Percentiles rank a stretch among this genome's conserved stretches.
These are phyloP conservation scores for Coniochaeta prunicola DNA, from an alignment of 2,329 filamentous ascomycete species.

Conservation along the genomic window DNA sequence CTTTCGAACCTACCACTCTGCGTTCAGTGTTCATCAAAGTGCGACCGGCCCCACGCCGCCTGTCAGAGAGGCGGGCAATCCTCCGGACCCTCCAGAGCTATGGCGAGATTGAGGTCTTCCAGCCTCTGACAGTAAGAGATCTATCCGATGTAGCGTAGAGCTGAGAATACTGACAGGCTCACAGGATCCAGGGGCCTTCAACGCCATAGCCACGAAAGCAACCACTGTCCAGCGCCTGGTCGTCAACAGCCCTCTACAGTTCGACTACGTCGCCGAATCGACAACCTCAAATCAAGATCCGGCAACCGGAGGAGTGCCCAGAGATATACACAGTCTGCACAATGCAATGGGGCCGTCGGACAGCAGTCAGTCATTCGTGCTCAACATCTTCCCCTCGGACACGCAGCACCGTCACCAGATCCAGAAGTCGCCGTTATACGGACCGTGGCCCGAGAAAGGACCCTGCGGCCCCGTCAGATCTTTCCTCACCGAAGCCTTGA, in stretches of 20 bases:
- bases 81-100: constrained; percentile 42
- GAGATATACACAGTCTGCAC: neutral
- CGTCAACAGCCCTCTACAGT: constrained; percentile 38
- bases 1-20: constrained; percentile 2
- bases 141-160: neutral
- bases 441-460: constrained; percentile 30
- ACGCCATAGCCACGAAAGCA: constrained; percentile 33
- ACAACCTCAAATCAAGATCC: neutral
- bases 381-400: constrained; percentile 31
- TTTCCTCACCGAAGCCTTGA: constrained; percentile 28
- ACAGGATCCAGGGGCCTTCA: constrained; percentile 42
- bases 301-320: neutral
- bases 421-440: constrained; percentile 26
- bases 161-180: neutral
- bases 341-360: neutral
- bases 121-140: constrained; percentile 31
- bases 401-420: constrained; percentile 29
- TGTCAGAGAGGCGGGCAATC: constrained; percentile 48
- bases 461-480: constrained; percentile 19
- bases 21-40: constrained; percentile 40
- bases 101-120: constrained; percentile 45
- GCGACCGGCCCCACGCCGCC: constrained; percentile 40
- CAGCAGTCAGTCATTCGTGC: constrained; percentile 28
- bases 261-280: constrained; percentile 25
- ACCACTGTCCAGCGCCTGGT: constrained; percentile 32